Evolutionary conservation across 1,284 basidiomycete species (phyloP), one percentile per base, ranked within the genome.

Genomic region (Trichosporon coremiiforme): DNA sequence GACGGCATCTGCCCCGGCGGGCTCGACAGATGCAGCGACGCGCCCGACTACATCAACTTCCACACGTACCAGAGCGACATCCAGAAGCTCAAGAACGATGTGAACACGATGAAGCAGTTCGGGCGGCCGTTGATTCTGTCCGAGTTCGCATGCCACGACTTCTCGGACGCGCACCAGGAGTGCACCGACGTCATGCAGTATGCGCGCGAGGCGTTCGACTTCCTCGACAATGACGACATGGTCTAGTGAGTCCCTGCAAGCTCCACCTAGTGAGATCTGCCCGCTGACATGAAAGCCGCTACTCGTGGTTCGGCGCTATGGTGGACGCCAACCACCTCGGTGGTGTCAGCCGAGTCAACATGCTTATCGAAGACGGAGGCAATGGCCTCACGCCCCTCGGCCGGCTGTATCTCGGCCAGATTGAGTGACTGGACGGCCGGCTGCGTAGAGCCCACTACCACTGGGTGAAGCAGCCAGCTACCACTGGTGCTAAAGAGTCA

Each of bases 1-100:
- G 47, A 20, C 53, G 22, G 10, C 20, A n/a, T 69, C 68, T 66
- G 68, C n/a, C 68, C 67, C 50, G 47, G 29, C 53, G 63, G 77
- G 69, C 70, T 75, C 9, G 70, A 77, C 12, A 74, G 75, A 2
- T 66, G 64, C 1, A 50, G 72, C 2, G 68, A 75, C 0, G 74
- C 67, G 65, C 80, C 80, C 1, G 73, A 78, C 57, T 78, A 76
- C 66, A 69, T 80, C 15, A 76, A 76, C n/a, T 71, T 79, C 8
- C 79, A 81, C 67, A 71, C 79, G 33, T 81, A 81, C 69, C 78
- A 76, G 10, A 77, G 77, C 8, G 76, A 76, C 22, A 76, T 79
- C 63, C 76, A 79, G 3, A 68, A 62, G 64, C 79, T 81, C 67
- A 68, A 66, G 22, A 12, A 4, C 17, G 73, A 64, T 25, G 73